Base-by-base conservation (phyloP, 2,329 filamentous ascomycete species). In the Neopestalotiopsis sp. region DNA sequence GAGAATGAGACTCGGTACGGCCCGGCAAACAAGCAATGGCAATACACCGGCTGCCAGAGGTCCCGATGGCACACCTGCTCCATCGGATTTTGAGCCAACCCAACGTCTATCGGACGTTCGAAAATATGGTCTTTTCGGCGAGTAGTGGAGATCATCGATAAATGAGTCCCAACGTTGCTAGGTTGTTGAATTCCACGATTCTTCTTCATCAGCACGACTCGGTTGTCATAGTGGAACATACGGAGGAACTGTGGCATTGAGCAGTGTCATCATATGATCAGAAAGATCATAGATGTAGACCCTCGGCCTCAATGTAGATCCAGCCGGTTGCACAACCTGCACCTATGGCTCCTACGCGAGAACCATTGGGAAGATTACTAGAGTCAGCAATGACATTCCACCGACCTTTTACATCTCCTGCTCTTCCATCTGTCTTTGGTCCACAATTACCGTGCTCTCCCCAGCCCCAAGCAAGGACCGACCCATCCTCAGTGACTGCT, bases 401-500 rank as follows among this genome's bases (percentile, higher is more conserved):
- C 69, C 84, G 85, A 10, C 88, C 91, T 72, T 91, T 91, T 60
- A 94, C 90, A 79, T 93, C 89, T 4, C 77, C 77, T 17, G 69
- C 74, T 64, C 89, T 90, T 70, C 86, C 83, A 20, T 86, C 82
- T 70, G 90, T 88, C 13, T 87, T 84, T 45, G 89, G 88, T 3
- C 96, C 96, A 78, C 96, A 99, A 78, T 99, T 99, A 1, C 96
- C 96, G 81, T 99, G 96, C 81, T 98, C 95, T 1, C 94, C 95
- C 96, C 96, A 99, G 24, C 96, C 96, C 94, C 95, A 98, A 1
- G 93, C 89, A 63, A 97, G 81, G 1, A 97, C 89, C 65, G 91
- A 87, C 1, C 89, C 89, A 24, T 86, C 84, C 10, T 81, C 81
- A 0, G 92, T 90, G 32, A 95, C 80, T 9, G 90, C 93, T 71